These are phyloP conservation scores for Yarrowia bubula DNA, from an alignment of 805 yeast genomes.

Conservation along the genomic window DNA sequence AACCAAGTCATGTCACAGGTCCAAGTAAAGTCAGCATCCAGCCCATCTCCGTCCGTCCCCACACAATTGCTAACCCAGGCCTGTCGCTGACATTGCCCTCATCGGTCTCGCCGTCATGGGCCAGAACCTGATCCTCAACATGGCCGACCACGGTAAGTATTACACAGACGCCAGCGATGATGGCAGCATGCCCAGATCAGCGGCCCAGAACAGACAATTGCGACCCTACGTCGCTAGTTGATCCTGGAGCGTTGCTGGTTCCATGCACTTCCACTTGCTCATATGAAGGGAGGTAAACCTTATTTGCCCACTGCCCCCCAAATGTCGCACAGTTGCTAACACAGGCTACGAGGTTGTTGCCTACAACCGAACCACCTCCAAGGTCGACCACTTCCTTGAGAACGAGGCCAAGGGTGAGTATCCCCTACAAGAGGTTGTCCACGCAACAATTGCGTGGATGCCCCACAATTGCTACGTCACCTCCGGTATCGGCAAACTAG, in stretches of 20 bases:
- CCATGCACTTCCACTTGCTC: slow-evolving; percentile 26
- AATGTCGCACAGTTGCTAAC: slow-evolving; percentile 26
- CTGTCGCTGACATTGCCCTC: slow-evolving; percentile 87
- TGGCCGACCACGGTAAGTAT: slow-evolving; percentile 85
- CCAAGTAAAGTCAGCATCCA: slow-evolving; percentile 1
- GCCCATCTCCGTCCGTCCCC: not conserved
- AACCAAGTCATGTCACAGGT: slow-evolving; percentile 22
- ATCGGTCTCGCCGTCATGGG: slow-evolving; percentile 99
- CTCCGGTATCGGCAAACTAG: slow-evolving; percentile 11
- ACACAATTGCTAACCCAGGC: slow-evolving; percentile 20
- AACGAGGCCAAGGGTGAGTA: slow-evolving; percentile 82
- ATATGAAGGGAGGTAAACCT: slow-evolving; percentile 8
- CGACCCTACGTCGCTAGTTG: not conserved
- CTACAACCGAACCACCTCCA: slow-evolving; percentile 94
- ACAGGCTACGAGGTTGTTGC: slow-evolving; percentile 83
- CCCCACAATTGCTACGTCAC: slow-evolving; percentile 17
- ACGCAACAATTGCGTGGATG: not conserved
- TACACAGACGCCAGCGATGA: not conserved
- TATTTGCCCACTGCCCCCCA: not conserved
- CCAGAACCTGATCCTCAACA: slow-evolving; percentile 88
- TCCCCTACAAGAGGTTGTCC: not conserved
- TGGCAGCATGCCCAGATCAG: not conserved
- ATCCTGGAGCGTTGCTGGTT: not conserved
- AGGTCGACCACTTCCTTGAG: slow-evolving; percentile 89
- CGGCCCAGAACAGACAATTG: not conserved